Evolutionary conservation across 148 eudicot species (phyloP).

Genomic region (Vaccinium myrtillus): DNA sequence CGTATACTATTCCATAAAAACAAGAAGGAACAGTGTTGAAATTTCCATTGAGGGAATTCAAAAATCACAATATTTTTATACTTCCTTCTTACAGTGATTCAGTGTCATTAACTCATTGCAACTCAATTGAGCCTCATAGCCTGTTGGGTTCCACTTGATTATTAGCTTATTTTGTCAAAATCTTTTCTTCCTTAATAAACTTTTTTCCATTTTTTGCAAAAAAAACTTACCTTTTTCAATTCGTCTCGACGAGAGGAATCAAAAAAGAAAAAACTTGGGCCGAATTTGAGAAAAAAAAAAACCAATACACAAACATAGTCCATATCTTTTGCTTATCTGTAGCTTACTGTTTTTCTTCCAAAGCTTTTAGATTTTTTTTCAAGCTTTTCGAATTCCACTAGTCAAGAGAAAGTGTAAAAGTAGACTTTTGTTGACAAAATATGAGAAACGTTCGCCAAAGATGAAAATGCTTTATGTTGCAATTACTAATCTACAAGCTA

Average conservation of each 20-base stretch:
- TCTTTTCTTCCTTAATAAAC: not conserved
- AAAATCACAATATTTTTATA: not conserved
- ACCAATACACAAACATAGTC: not conserved
- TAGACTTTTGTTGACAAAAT: not conserved
- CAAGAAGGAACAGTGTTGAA: not conserved
- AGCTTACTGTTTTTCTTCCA: not conserved
- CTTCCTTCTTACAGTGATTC: not conserved
- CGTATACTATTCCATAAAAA: constrained; percentile 53
- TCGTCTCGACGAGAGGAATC: not conserved
- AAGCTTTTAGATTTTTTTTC: not conserved
- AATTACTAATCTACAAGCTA: not conserved
- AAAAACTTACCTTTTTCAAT: not conserved
- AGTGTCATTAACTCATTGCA: not conserved
- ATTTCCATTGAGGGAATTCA: not conserved
- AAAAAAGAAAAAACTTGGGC: not conserved
- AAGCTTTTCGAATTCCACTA: not conserved
- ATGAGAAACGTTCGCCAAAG: not conserved
- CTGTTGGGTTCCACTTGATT: not conserved
- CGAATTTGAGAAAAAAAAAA: not conserved
- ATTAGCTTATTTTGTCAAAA: not conserved
- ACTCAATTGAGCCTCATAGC: not conserved
- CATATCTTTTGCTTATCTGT: not conserved
- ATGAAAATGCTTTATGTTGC: not conserved
- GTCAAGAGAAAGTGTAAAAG: too few species aligned
- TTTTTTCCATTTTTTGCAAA: not conserved